phyloP scores from a whole-genome alignment of 2,329 filamentous ascomycete species.

The Ophiocordyceps polyrhachis-furcata region DNA sequence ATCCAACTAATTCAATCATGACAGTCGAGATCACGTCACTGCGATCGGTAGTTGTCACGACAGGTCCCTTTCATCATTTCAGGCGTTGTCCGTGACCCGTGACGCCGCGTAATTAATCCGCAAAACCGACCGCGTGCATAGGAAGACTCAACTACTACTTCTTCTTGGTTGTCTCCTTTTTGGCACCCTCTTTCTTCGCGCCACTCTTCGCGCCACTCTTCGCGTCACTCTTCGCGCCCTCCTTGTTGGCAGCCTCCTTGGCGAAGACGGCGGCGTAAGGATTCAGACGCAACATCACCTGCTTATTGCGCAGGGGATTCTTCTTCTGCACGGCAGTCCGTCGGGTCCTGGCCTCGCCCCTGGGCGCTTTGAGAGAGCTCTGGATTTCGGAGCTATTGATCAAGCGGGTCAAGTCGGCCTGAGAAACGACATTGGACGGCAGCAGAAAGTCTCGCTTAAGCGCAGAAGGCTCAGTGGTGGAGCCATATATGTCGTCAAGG shows the following conservation, averaged over 20 bases:
- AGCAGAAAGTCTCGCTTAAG: conserved; percentile 99
- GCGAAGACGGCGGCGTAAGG: conserved; percentile 85
- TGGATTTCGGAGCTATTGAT: conserved; percentile 99
- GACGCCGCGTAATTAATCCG: not conserved
- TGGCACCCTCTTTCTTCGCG: not conserved
- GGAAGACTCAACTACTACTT: not conserved
- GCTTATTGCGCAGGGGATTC: conserved; percentile 98
- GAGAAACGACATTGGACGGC: conserved; percentile 76
- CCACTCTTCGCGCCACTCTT: not conserved
- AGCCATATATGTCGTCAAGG: conserved; percentile 92
- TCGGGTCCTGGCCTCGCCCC: conserved; percentile 81
- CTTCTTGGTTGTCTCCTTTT: not conserved
- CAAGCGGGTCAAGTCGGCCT: conserved; percentile 89
- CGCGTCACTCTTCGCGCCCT: conserved; percentile 15
- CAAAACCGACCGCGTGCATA: not conserved
- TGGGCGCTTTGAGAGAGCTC: conserved; percentile 80
- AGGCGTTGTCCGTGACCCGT: not conserved
- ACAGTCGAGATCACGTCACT: not conserved
- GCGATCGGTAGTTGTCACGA: not conserved
- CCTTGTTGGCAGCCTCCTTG: conserved; percentile 37
- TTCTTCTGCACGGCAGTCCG: conserved; percentile 92
- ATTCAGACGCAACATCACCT: conserved; percentile 96
- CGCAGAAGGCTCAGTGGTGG: conserved; percentile 70
- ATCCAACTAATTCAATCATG: not conserved
- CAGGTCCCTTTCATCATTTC: not conserved